Base-by-base conservation (phyloP, 2,329 filamentous ascomycete genomes). In the Coleophoma crateriformis region DNA sequence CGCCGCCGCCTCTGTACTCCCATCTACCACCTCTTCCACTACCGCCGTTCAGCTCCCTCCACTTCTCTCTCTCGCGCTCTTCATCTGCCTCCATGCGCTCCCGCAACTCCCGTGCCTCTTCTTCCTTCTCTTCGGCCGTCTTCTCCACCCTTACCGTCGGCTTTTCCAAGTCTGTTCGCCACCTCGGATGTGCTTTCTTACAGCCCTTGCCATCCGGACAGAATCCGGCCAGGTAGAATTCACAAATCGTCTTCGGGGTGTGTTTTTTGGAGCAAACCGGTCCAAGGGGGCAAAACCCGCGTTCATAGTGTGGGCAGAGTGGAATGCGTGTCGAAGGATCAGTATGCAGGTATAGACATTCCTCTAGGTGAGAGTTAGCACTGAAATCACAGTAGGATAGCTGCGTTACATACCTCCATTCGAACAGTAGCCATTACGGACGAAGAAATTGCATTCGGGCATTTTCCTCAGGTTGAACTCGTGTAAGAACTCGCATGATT, bases 381-480 rank as follows among this genome's bases (percentile, higher is more conserved):
- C n/a, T 22, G 42, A 17, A n/a, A n/a, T 33, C 8, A n/a, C 48
- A 14, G 22, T 22, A 33, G 45, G 32, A 13, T n/a, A 14, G 41
- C 13, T 11, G 12, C 7, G 11, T 39, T 33, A 54, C 58, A 34
- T 61, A 63, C 63, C 63, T 58, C 92, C 94, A 71, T 96, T 96
- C 55, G 88, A 89, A 72, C 94, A 99, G 68, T 95, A 96, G 49
- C 90, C 90, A 65, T 94, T 95, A 53, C 90, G 82, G 50, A 90
- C 85, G 71, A 92, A 97, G 70, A 96, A 95, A 64, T 95, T 95
- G 73, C 94, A 99, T 73, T 97, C 94, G 55, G 94, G 91, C 90
- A 97, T 97, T 69, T 94, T 91, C 56, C 94, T 85, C 59, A 99
- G 80, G 71, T 99, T 97, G 76, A 96, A 99, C 71, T 97, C 94